Percentiles rank a stretch among this genome's conserved stretches.
Evolutionary conservation across 805 yeast species (phyloP).

Genomic region (Hanseniaspora vineae): DNA sequence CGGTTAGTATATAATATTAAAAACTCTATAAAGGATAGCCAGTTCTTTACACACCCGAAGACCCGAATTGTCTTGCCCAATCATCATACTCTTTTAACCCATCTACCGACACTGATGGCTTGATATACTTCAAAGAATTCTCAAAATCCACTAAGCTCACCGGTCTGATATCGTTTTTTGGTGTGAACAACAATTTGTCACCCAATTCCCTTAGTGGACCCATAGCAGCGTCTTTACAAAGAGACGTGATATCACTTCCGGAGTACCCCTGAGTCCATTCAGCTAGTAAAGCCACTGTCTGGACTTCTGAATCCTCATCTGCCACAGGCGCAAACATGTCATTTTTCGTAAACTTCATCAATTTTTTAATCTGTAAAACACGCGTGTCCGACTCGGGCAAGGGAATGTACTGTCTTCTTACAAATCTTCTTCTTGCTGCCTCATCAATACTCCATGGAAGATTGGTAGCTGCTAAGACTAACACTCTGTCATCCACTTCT

Average conservation of each 20-base stretch:
- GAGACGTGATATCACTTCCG: conserved; percentile 87
- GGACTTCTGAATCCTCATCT: not conserved
- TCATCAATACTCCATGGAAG: conserved; percentile 96
- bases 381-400: conserved; percentile 83
- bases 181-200: conserved; percentile 55
- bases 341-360: conserved; percentile 33
- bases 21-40: too few relatives aligned
- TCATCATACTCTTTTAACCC: conserved; percentile 71
- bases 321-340: not conserved
- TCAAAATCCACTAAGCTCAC: conserved; percentile 61
- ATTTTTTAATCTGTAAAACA: conserved; percentile 50
- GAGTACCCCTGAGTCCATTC: conserved; percentile 70
- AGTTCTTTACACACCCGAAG: conserved; percentile 55
- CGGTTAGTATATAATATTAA: too few relatives aligned
- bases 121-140: conserved; percentile 60
- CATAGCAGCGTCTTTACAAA: conserved; percentile 97
- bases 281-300: not conserved
- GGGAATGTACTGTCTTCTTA: conserved; percentile 85
- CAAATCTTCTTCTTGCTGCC: conserved; percentile 90
- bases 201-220: conserved; percentile 89
- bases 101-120: conserved; percentile 80
- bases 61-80: conserved; percentile 81
- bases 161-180: conserved; percentile 69
- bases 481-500: conserved; percentile 45
- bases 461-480: conserved; percentile 90